Percentiles rank a stretch among this genome's conserved stretches.
These are phyloP conservation scores for Russula griseocarnosa DNA, from an alignment of 768 basidiomycete species.

Conservation along the genomic window DNA sequence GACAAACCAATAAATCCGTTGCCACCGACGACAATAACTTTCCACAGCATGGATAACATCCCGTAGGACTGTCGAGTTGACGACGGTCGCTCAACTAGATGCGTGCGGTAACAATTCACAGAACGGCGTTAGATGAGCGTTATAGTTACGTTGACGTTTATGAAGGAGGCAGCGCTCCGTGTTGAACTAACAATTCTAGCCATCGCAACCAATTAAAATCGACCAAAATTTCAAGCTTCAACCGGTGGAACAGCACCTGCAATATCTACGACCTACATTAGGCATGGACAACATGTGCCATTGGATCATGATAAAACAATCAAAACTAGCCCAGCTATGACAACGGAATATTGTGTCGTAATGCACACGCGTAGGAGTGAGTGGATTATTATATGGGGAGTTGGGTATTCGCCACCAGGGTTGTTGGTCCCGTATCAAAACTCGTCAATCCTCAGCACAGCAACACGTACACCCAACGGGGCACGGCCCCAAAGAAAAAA, in stretches of 20 bases:
- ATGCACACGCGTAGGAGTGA: conserved; percentile 29
- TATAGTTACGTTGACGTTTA: background rate
- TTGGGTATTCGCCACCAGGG: conserved; percentile 45
- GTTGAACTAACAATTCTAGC: background rate
- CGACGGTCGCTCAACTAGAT: background rate
- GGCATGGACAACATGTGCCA: background rate
- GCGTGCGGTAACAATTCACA: background rate
- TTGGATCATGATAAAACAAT: background rate
- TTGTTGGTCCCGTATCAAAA: conserved; percentile 40
- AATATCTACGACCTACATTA: conserved; percentile 7
- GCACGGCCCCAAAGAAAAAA: conserved; percentile 23
- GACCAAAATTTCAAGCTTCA: background rate
- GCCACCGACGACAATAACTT: conserved; percentile 93
- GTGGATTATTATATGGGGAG: conserved; percentile 29
- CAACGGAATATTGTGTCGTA: conserved; percentile 26
- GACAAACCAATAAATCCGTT: conserved; percentile 89
- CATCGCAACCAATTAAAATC: background rate
- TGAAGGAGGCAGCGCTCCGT: background rate
- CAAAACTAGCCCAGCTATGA: conserved; percentile 22
- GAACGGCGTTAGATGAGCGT: background rate
- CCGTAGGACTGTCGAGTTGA: background rate
- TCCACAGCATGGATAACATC: conserved; percentile 40
- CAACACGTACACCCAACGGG: conserved; percentile 22
- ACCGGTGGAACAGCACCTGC: background rate
- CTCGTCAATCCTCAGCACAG: conserved; percentile 28